Evolutionary conservation across 495 filamentous ascomycete species (phyloP).

Genomic region (Podospora bellae-mahoneyi): DNA sequence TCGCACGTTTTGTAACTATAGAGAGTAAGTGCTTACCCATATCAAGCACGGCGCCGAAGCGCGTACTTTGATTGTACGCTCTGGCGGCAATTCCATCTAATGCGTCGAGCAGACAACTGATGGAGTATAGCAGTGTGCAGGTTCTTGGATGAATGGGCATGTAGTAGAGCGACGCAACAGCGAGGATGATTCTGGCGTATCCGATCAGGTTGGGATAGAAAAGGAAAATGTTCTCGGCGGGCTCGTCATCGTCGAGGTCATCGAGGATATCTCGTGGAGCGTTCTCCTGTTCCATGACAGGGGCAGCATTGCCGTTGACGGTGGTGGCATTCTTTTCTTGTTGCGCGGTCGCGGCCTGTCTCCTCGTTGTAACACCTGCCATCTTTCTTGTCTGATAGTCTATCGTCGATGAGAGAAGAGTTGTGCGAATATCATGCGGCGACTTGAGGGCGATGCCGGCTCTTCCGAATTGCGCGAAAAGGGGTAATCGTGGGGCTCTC

Average conservation of each 20-base stretch:
- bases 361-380: slow-evolving; percentile 27
- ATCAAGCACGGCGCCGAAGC: slow-evolving; percentile 92
- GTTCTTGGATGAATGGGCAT: slow-evolving; percentile 97
- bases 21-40: slow-evolving; percentile 53
- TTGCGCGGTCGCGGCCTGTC: slow-evolving; percentile 21
- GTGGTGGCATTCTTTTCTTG: not conserved
- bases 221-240: slow-evolving; percentile 86
- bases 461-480: not conserved
- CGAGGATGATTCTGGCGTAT: slow-evolving; percentile 83
- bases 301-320: slow-evolving; percentile 7
- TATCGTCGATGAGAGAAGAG: slow-evolving; percentile 5
- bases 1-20: not conserved
- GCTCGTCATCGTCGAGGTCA: slow-evolving; percentile 22
- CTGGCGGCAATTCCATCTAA: slow-evolving; percentile 90
- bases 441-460: not conserved
- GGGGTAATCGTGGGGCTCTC: not conserved
- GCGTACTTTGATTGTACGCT: slow-evolving; percentile 81
- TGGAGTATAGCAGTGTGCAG: slow-evolving; percentile 83
- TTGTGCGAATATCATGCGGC: not conserved
- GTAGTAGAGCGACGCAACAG: slow-evolving; percentile 91
- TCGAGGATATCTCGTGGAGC: not conserved
- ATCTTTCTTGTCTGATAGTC: slow-evolving; percentile 22
- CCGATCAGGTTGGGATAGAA: slow-evolving; percentile 94
- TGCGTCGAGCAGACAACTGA: slow-evolving; percentile 91
- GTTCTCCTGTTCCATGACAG: not conserved